phyloP scores from a whole-genome alignment of 2,329 filamentous ascomycete species.

The Monilinia vaccinii-corymbosi region DNA sequence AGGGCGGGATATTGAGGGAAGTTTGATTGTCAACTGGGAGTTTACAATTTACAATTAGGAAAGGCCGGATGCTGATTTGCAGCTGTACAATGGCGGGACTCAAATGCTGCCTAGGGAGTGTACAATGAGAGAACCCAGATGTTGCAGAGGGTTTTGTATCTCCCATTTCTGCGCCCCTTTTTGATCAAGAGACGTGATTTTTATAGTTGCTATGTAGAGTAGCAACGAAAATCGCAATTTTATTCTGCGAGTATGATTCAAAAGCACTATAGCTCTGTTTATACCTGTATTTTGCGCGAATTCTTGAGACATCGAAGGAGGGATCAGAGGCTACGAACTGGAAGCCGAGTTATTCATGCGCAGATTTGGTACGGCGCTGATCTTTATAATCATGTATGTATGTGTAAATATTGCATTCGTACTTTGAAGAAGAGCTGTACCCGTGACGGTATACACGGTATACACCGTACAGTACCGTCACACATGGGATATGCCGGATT shows the following conservation, averaged over 20 bases:
- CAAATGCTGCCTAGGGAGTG: not conserved
- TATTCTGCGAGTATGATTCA: not conserved
- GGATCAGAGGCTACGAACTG: not conserved
- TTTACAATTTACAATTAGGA: too few relatives aligned
- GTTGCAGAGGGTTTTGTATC: not conserved
- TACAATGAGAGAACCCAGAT: not conserved
- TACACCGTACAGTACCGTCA: not conserved
- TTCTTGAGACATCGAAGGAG: not conserved
- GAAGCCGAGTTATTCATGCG: not conserved
- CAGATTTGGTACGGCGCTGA: not conserved
- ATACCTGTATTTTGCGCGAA: too few relatives aligned
- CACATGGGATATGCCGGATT: not conserved
- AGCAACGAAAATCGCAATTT: not conserved
- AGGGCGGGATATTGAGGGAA: too few relatives aligned
- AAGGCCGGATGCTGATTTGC: not conserved
- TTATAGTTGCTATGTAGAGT: not conserved
- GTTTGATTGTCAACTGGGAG: not conserved
- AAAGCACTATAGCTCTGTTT: not conserved
- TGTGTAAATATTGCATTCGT: not conserved
- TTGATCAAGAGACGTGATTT: not conserved
- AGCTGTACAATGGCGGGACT: not conserved
- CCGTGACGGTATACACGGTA: too few relatives aligned
- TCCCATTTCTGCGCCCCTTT: too few relatives aligned
- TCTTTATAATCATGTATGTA: not conserved
- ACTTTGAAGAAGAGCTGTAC: too few relatives aligned